A percentile compares a stretch with the other conserved stretches of the same genome.
phyloP scores from a whole-genome alignment of 768 basidiomycete species.

The Coprinellus aureogranulatus region DNA sequence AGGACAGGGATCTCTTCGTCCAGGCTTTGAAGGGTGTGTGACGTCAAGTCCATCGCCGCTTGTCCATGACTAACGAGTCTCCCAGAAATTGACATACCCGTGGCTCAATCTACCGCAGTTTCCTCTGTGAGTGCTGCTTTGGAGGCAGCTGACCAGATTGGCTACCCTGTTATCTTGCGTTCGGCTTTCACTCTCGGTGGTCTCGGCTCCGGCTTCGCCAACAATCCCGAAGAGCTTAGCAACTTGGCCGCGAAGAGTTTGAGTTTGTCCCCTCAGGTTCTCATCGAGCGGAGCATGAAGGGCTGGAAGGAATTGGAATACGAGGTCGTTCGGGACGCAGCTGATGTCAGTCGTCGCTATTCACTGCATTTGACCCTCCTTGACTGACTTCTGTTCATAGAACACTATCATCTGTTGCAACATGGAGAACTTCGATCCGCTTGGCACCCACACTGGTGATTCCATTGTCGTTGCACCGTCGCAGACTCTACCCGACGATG shows the following conservation, averaged over 20 bases:
- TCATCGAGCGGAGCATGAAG: slow-evolving; percentile 97
- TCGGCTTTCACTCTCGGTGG: slow-evolving; percentile 97
- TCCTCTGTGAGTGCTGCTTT: slow-evolving; percentile 94
- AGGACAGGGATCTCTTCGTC: slow-evolving; percentile 94
- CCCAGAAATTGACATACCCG: slow-evolving; percentile 95
- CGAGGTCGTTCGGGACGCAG: slow-evolving; percentile 96
- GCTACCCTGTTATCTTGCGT: slow-evolving; percentile 96
- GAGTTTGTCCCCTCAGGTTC: slow-evolving; percentile 87
- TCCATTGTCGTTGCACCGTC: slow-evolving; percentile 99
- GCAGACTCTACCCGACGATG: slow-evolving; percentile 94
- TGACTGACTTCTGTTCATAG: slow-evolving; percentile 34
- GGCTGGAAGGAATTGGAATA: slow-evolving; percentile 99
- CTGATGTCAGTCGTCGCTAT: slow-evolving; percentile 70
- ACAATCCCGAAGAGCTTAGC: slow-evolving; percentile 89
- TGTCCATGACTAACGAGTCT: slow-evolving; percentile 10
- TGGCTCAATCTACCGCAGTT: slow-evolving; percentile 92
- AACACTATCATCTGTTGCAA: slow-evolving; percentile 99
- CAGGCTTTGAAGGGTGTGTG: slow-evolving; percentile 88
- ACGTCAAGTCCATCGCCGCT: neutral
- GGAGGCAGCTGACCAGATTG: slow-evolving; percentile 84
- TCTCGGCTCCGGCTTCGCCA: slow-evolving; percentile 96
- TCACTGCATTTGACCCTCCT: neutral
- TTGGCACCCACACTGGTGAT: slow-evolving; percentile 98
- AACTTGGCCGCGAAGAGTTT: slow-evolving; percentile 92
- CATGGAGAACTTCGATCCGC: slow-evolving; percentile 99